Percentiles rank a stretch among this genome's conserved stretches.
phyloP scores from a whole-genome alignment of 1,284 basidiomycete genomes.

The Sphagnurus paluster region DNA sequence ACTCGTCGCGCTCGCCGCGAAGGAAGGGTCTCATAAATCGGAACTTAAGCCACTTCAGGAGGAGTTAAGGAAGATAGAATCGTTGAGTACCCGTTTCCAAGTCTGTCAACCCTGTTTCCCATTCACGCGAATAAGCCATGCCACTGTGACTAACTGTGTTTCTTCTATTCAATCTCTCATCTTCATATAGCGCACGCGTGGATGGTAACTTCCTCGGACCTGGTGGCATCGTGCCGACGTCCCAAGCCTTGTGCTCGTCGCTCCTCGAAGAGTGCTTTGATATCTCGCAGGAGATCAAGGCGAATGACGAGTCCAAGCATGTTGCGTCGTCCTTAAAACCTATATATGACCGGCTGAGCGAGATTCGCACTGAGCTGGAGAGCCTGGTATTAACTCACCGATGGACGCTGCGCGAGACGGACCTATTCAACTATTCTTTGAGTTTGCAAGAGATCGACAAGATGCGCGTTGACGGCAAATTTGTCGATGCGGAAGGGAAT shows the following conservation, averaged over 20 bases:
- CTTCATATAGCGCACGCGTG: slow-evolving; percentile 72
- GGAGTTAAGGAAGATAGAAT: slow-evolving; percentile 93
- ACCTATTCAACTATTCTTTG: slow-evolving; percentile 92
- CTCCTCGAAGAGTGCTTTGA: slow-evolving; percentile 97
- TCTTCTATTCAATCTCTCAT: slow-evolving; percentile 13
- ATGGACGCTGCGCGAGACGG: slow-evolving; percentile 97
- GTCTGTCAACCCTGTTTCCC: slow-evolving; percentile 29
- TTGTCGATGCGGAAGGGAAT: slow-evolving; percentile 92
- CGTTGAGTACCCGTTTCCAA: slow-evolving; percentile 64
- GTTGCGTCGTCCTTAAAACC: slow-evolving; percentile 88
- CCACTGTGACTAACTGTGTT: slow-evolving; percentile 19
- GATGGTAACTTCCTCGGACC: slow-evolving; percentile 96
- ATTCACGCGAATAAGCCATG: slow-evolving; percentile 17
- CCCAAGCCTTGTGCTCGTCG: slow-evolving; percentile 88
- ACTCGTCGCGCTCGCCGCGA: slow-evolving; percentile 86
- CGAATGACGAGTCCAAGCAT: slow-evolving; percentile 90
- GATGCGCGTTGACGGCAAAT: slow-evolving; percentile 96
- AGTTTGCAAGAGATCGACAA: slow-evolving; percentile 96
- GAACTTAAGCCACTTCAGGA: slow-evolving; percentile 92
- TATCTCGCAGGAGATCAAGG: slow-evolving; percentile 94
- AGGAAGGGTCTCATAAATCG: slow-evolving; percentile 79
- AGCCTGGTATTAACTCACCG: slow-evolving; percentile 92
- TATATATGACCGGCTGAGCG: slow-evolving; percentile 90
- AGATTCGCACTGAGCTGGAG: slow-evolving; percentile 87
- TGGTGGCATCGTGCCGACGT: slow-evolving; percentile 87